Base-by-base conservation (phyloP, 2,329 filamentous ascomycete genomes). In the Colletotrichum aenigma region DNA sequence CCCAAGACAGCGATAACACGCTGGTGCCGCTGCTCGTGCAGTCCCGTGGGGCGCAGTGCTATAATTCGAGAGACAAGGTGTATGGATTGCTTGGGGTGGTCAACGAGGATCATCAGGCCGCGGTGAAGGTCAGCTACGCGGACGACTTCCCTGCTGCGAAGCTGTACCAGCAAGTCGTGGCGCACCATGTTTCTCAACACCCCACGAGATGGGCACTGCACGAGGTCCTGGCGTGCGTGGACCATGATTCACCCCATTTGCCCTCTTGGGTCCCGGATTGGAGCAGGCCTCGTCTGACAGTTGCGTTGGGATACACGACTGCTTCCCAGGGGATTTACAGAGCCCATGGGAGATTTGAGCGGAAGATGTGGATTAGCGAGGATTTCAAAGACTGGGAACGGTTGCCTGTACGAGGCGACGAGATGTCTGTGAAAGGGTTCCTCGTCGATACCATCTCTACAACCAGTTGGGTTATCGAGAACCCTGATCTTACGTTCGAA, bases 401-500 rank as follows among this genome's bases (percentile, higher is more conserved):
- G 26, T 66, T 7, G 26, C 70, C 18, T 16, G 24, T 13, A 15
- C 58, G 8, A 34, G 21, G 64, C 32, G 13, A 30, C 8, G 38
- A 65, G 13, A 12, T 70, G n/a, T 48, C 28, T 1, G 43, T 74
- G 12, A n/a, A 26, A 48, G 66, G 66, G 3, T 8, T 70, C 5
- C 28, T 43, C 32, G 7, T 74, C 16, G 58, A 74, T 18, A 52
- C 24, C 10, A 34, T 60, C 21, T 32, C 28, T 12, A n/a, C 21
- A 21, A 12, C 58, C 2, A 30, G 71, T 18, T 12, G n/a, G 9
- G 10, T 43, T 1, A 60, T 70, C 4, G 34, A 43, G 10, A 21
- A 43, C 15, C 66, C 66, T 10, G 66, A 70, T 5, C 32, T 65
- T 7, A n/a, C 58, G 18, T 70, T n/a, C 10, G 26, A 18, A 87